Evolutionary conservation across 371 early-diverging fungal species (phyloP).

Genomic region (Mortierella sp.): DNA sequence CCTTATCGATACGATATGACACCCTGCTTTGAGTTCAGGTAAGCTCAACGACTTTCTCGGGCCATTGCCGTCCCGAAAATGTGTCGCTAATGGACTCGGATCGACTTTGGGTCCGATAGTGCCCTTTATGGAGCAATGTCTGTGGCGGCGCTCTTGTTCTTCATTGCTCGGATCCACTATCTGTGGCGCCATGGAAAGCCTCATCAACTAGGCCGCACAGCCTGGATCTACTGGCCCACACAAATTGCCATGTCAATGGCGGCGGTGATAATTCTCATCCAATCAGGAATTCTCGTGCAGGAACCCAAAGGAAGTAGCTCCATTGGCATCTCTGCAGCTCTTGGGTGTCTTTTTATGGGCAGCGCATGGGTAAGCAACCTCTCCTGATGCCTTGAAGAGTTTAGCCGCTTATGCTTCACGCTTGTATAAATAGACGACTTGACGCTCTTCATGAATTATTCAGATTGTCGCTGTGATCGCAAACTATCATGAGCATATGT

Average conservation of each 20-base stretch:
- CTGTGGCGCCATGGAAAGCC: slow-evolving; percentile 4
- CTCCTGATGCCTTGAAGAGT: too few relatives aligned
- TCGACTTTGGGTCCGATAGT: not conserved
- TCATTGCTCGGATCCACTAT: slow-evolving; percentile 7
- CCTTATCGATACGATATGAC: slow-evolving; percentile 24
- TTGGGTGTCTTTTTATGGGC: slow-evolving; percentile 8
- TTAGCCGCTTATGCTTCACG: too few relatives aligned
- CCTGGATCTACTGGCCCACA: slow-evolving; percentile 36
- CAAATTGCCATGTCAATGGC: slow-evolving; percentile 17
- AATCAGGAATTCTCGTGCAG: not conserved
- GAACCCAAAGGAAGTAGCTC: too few relatives aligned
- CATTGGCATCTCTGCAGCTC: not conserved
- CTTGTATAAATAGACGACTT: too few relatives aligned
- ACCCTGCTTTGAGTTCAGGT: slow-evolving; percentile 34
- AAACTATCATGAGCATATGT: slow-evolving; percentile 29
- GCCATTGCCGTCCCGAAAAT: too few relatives aligned
- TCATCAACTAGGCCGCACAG: slow-evolving; percentile 27
- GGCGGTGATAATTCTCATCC: not conserved
- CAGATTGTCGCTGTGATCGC: slow-evolving; percentile 16
- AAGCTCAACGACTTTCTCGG: too few relatives aligned
- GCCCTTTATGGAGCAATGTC: slow-evolving; percentile 16
- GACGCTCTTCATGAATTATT: too few relatives aligned
- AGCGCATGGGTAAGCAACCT: slow-evolving; percentile 38
- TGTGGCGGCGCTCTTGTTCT: not conserved
- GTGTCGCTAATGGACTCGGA: not conserved